Evolutionary conservation across 352 stramenopile genomes (phyloP).

Genomic region (Peronospora farinosa): DNA sequence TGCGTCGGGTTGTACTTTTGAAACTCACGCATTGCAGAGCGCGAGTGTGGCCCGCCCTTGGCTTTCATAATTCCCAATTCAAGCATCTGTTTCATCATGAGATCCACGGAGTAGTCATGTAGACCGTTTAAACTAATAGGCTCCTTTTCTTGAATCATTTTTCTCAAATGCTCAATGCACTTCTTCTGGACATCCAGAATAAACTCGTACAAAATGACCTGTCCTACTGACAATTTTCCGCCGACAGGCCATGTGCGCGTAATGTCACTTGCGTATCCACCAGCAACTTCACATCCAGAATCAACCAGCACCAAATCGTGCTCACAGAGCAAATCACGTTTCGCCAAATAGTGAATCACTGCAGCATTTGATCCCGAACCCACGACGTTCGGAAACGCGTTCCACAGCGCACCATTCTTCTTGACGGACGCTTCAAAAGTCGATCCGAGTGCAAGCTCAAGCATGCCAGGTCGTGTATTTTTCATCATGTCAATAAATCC

Average conservation of each 20-base stretch:
- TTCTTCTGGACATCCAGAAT: constrained; percentile 74
- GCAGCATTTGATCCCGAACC: constrained; percentile 68
- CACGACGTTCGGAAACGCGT: constrained; percentile 81
- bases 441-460: constrained; percentile 62
- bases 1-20: constrained; percentile 85
- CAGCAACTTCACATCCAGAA: constrained; percentile 71
- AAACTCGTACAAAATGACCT: constrained; percentile 66
- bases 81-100: constrained; percentile 65
- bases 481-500: constrained; percentile 81
- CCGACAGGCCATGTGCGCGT: constrained; percentile 73
- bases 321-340: constrained; percentile 47
- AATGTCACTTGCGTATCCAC: constrained; percentile 78
- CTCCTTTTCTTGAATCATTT: constrained; percentile 40
- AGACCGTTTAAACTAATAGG: constrained; percentile 64
- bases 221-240: constrained; percentile 37
- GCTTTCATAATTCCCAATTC: constrained; percentile 53
- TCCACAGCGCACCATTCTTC: constrained; percentile 67
- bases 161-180: constrained; percentile 47
- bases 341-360: constrained; percentile 79
- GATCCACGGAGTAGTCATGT: constrained; percentile 61
- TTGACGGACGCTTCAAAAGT: constrained; percentile 69
- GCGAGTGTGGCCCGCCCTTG: constrained; percentile 23
- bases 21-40: constrained; percentile 44
- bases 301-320: constrained; percentile 83
- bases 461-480: constrained; percentile 49